A percentile compares a stretch with the other conserved stretches of the same genome.
These are phyloP conservation scores for Leptographium procerum DNA, from an alignment of 2,329 filamentous ascomycete species.

Conservation along the genomic window DNA sequence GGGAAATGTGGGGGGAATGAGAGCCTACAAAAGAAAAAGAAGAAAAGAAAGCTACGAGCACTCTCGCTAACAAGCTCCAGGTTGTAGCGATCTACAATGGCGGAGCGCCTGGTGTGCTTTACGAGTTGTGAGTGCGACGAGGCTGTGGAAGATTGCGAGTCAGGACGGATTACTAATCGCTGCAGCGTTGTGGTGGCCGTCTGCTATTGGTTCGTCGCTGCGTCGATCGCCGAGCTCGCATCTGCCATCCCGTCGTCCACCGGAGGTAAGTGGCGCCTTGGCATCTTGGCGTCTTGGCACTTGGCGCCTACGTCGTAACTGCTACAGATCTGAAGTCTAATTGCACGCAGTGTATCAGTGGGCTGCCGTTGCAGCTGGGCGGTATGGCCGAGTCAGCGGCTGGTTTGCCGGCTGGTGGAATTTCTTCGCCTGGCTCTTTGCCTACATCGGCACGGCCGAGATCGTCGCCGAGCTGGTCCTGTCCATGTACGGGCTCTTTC, in stretches of 20 bases:
- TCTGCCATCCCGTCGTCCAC: neutral
- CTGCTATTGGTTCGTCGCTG: neutral
- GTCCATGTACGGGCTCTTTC: neutral
- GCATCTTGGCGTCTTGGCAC: neutral
- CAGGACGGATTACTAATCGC: neutral
- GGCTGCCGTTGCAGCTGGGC: neutral
- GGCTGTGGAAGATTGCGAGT: neutral
- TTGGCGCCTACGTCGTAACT: too few relatives aligned
- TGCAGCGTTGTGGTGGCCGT: neutral
- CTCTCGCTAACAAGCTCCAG: neutral
- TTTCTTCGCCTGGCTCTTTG: neutral
- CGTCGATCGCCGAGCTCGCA: neutral
- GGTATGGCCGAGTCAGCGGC: neutral
- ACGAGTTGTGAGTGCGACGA: neutral
- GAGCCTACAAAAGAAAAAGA: too few relatives aligned
- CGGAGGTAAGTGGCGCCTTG: neutral
- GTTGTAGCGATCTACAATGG: neutral
- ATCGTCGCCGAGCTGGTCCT: neutral
- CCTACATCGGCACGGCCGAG: neutral
- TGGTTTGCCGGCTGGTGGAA: constrained; percentile 1
- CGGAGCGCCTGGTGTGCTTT: neutral
- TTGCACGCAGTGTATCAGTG: neutral
- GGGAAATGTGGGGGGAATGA: too few relatives aligned
- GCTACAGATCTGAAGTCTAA: too few relatives aligned
- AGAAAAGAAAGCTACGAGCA: neutral